A percentile compares a stretch with the other conserved stretches of the same genome.
Conservation (phyloP, 2,329 filamentous ascomycete species). For the Trichophyton schoenleinii region DNA sequence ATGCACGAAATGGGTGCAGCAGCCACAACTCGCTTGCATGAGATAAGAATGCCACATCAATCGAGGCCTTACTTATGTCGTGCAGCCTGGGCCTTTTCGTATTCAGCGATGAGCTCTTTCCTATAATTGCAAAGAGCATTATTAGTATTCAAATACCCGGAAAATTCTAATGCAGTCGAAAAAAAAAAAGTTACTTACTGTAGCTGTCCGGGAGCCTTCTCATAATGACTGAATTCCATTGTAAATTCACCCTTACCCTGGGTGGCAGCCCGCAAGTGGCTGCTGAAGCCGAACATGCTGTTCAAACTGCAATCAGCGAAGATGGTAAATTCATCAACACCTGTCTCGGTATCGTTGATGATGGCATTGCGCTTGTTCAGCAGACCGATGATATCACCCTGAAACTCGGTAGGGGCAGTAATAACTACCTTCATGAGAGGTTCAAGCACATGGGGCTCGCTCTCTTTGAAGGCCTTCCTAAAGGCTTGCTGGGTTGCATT, state of each 20-base stretch:
- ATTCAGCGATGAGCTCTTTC: constrained; percentile 55
- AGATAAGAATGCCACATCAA: not conserved
- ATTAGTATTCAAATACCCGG: not conserved
- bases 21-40: not conserved
- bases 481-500: constrained; percentile 92
- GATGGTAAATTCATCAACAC: constrained; percentile 84
- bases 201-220: constrained; percentile 70
- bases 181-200: constrained; percentile 52
- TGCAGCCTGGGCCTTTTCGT: constrained; percentile 54
- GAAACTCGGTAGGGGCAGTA: constrained; percentile 91
- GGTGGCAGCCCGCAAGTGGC: constrained; percentile 78
- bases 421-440: constrained; percentile 98
- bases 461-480: constrained; percentile 77
- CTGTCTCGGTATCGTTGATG: constrained; percentile 91
- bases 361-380: constrained; percentile 94
- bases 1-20: not conserved
- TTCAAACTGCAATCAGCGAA: constrained; percentile 87
- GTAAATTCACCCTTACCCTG: constrained; percentile 97
- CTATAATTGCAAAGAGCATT: constrained; percentile 17
- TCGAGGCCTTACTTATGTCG: constrained; percentile 48
- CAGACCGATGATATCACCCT: constrained; percentile 85
- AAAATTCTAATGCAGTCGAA: not conserved
- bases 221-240: constrained; percentile 98
- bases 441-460: constrained; percentile 74
- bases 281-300: constrained; percentile 95